A percentile compares a stretch with the other conserved stretches of the same genome.
Conservation (phyloP, 768 basidiomycete species). For the Ramaria rubella region DNA sequence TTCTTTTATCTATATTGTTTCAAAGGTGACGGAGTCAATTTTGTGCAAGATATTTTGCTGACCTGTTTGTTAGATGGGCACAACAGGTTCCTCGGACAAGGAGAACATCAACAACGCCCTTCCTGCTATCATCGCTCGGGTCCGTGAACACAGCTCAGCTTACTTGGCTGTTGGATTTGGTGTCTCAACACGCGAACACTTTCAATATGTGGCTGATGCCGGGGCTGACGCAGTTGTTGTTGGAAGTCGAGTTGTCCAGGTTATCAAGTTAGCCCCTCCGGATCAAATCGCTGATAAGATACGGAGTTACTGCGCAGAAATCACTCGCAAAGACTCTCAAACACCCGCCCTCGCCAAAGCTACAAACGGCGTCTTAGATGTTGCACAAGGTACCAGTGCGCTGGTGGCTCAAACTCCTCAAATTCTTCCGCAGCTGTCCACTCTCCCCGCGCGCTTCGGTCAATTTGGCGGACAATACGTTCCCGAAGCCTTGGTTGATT, state of each 20-base stretch:
- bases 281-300: slow-evolving; percentile 48
- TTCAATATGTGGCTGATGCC: slow-evolving; percentile 73
- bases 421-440: slow-evolving; percentile 31
- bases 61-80: slow-evolving; percentile 73
- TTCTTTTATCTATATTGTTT: slow-evolving; percentile 97
- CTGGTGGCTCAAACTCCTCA: slow-evolving; percentile 21
- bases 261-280: slow-evolving; percentile 62
- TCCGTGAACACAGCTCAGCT: slow-evolving; percentile 69
- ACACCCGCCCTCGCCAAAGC: slow-evolving; percentile 11
- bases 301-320: slow-evolving; percentile 66
- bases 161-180: slow-evolving; percentile 97
- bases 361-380: slow-evolving; percentile 20
- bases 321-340: slow-evolving; percentile 42
- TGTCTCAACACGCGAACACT: slow-evolving; percentile 84
- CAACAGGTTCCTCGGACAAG: slow-evolving; percentile 83
- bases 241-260: slow-evolving; percentile 75
- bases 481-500: slow-evolving; percentile 92
- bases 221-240: slow-evolving; percentile 97
- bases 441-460: slow-evolving; percentile 82
- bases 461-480: slow-evolving; percentile 97
- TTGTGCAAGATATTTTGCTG: background rate
- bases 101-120: slow-evolving; percentile 68
- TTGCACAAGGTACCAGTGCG: slow-evolving; percentile 16
- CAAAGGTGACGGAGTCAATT: slow-evolving; percentile 54
- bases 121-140: slow-evolving; percentile 76